Conservation (phyloP, 2,329 filamentous ascomycete genomes). For the Thielaviopsis populi region DNA sequence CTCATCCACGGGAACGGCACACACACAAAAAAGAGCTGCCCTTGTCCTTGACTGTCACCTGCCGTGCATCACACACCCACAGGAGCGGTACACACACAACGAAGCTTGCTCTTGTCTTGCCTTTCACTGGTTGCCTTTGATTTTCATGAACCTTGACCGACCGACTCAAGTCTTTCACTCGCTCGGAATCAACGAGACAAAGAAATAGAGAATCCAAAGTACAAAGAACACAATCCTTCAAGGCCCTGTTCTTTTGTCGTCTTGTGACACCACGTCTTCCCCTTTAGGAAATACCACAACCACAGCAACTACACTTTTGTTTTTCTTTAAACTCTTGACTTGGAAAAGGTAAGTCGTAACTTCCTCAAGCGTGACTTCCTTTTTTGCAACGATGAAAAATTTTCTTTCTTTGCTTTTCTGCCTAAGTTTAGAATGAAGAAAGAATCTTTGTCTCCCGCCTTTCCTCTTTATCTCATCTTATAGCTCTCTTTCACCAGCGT, state of each 20-base stretch:
- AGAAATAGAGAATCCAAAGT: not conserved
- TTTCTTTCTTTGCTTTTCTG: not conserved
- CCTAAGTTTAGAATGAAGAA: not conserved
- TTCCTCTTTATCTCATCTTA: not conserved
- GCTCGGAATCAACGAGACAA: not conserved
- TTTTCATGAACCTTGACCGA: not conserved
- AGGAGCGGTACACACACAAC: too few relatives aligned
- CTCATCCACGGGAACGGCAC: too few relatives aligned
- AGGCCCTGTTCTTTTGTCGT: not conserved
- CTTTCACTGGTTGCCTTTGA: not conserved
- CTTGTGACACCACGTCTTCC: not conserved
- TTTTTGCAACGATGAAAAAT: not conserved
- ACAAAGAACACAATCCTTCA: not conserved
- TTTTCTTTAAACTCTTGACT: not conserved
- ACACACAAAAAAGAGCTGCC: too few relatives aligned
- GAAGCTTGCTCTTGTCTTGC: too few relatives aligned
- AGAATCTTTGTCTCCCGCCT: not conserved
- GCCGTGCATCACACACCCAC: too few relatives aligned
- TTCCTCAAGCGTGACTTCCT: not conserved
- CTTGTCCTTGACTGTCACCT: not conserved
- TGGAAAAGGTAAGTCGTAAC: slow-evolving; percentile 2
- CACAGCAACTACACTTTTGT: not conserved
- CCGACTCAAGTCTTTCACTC: not conserved
- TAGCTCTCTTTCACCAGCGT: not conserved
- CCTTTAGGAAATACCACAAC: not conserved